phyloP scores from a whole-genome alignment of 177 flowering plant genomes.

The Vitis hybrid region DNA sequence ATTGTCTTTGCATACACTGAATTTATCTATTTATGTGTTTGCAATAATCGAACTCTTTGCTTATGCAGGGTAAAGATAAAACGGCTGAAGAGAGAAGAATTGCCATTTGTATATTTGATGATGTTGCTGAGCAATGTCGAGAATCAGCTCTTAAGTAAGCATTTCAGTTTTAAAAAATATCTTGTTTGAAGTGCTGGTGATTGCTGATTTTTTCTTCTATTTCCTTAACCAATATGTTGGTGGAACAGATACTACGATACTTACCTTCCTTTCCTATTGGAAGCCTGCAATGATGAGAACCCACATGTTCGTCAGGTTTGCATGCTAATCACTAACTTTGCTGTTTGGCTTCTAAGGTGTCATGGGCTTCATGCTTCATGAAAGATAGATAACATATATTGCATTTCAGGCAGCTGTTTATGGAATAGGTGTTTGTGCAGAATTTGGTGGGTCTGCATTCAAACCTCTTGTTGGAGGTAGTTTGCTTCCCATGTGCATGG shows the following conservation, averaged over 20 bases:
- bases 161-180: neutral
- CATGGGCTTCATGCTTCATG: neutral
- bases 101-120: slow-evolving; percentile 98
- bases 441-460: slow-evolving; percentile 67
- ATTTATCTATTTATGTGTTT: neutral
- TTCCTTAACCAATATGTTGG: neutral
- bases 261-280: slow-evolving; percentile 72
- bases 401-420: slow-evolving; percentile 75
- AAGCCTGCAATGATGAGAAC: slow-evolving; percentile 80
- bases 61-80: slow-evolving; percentile 89
- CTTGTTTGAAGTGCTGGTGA: neutral
- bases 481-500: neutral
- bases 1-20: too few species aligned
- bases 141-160: slow-evolving; percentile 91
- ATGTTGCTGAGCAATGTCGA: slow-evolving; percentile 96
- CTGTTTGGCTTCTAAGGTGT: neutral
- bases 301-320: slow-evolving; percentile 83
- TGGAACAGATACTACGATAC: slow-evolving; percentile 66
- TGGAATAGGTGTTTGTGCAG: slow-evolving; percentile 88
- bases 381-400: too few species aligned
- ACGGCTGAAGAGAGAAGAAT: slow-evolving; percentile 95
- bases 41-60: neutral
- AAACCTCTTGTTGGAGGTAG: slow-evolving; percentile 76
- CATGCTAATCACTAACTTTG: neutral
- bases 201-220: neutral